Conservation (phyloP, 441 rosid genomes). For the Erodium chrysanthum region DNA sequence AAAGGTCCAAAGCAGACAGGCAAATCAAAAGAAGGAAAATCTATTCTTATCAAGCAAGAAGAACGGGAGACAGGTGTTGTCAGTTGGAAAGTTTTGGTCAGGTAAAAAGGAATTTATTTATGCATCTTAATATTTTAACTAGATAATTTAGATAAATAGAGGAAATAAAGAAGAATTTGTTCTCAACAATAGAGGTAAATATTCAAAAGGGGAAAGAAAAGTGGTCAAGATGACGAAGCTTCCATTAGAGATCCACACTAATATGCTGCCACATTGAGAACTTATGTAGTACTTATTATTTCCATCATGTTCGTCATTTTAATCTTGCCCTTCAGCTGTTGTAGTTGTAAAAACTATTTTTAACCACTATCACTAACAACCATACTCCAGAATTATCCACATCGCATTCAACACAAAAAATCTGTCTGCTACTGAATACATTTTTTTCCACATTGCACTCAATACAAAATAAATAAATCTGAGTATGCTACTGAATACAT, state of each 20-base stretch:
- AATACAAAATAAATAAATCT: no score
- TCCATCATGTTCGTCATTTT: background rate
- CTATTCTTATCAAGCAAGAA: slow-evolving; percentile 88
- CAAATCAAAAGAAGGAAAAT: slow-evolving; percentile 61
- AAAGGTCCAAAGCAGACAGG: slow-evolving; percentile 32
- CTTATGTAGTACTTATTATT: background rate
- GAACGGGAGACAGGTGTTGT: slow-evolving; percentile 96
- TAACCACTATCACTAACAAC: background rate
- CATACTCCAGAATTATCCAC: background rate
- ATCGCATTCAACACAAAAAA: background rate
- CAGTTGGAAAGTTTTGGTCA: slow-evolving; percentile 65
- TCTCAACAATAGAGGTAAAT: background rate
- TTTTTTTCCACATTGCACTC: no score
- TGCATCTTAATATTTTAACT: background rate
- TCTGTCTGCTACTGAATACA: background rate
- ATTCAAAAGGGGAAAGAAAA: background rate
- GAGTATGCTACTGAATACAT: background rate
- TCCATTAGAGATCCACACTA: background rate
- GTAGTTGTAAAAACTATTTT: background rate
- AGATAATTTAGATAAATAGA: background rate
- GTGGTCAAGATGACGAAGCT: background rate
- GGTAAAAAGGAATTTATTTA: slow-evolving; percentile 35
- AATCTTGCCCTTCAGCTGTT: background rate
- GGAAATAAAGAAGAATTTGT: background rate
- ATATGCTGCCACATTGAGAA: background rate